These are phyloP conservation scores for Cyclotella cryptica DNA, from an alignment of 108 stramenopile species.

Conservation along the genomic window DNA sequence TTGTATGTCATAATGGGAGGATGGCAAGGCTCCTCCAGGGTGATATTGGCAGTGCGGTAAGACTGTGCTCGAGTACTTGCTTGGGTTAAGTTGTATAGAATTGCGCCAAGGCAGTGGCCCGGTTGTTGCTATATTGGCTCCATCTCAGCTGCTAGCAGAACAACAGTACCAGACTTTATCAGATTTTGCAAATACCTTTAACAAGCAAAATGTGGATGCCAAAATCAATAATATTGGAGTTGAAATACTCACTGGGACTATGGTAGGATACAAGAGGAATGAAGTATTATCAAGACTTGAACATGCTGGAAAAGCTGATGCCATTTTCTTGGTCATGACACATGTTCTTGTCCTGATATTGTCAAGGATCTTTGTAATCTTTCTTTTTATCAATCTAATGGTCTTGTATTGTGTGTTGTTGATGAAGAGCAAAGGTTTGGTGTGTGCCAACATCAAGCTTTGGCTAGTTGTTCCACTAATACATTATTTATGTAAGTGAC, in stretches of 20 bases:
- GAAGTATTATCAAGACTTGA: slow-evolving; percentile 46
- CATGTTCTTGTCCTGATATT: slow-evolving; percentile 59
- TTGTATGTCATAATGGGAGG: slow-evolving; percentile 48
- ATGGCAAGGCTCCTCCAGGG: slow-evolving; percentile 72
- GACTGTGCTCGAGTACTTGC: slow-evolving; percentile 65
- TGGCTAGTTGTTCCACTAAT: slow-evolving; percentile 64
- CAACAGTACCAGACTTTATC: slow-evolving; percentile 58
- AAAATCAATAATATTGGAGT: slow-evolving; percentile 21
- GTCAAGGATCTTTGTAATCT: slow-evolving; percentile 21
- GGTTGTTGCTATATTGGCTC: slow-evolving; percentile 62
- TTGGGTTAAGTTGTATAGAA: slow-evolving; percentile 60
- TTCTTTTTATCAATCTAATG: slow-evolving; percentile 9
- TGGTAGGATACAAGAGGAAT: slow-evolving; percentile 16
- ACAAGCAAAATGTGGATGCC: slow-evolving; percentile 19
- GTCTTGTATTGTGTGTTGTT: slow-evolving; percentile 65
- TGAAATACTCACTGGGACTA: slow-evolving; percentile 33
- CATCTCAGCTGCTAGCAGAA: slow-evolving; percentile 64
- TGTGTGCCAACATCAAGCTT: slow-evolving; percentile 61
- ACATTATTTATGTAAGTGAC: slow-evolving; percentile 60
- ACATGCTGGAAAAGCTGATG: slow-evolving; percentile 7
- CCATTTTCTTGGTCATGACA: slow-evolving; percentile 61
- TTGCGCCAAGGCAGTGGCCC: slow-evolving; percentile 39
- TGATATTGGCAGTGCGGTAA: slow-evolving; percentile 76
- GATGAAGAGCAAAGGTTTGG: slow-evolving; percentile 81
- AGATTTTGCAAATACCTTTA: slow-evolving; percentile 32